phyloP scores from a whole-genome alignment of 352 stramenopile species.

The Phytophthora sp. region DNA sequence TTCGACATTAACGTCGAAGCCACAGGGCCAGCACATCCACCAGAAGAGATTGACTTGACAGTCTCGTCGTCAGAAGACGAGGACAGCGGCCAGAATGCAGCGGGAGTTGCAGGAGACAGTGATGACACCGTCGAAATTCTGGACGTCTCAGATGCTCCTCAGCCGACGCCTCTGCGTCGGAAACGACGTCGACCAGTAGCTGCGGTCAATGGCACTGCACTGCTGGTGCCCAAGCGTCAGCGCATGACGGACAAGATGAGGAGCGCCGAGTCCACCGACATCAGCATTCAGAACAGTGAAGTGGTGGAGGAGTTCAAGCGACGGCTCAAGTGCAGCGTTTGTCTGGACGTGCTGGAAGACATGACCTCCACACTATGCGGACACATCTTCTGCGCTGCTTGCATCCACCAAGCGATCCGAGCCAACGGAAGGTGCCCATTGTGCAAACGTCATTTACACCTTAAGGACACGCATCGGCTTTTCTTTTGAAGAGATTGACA shows the following conservation, averaged over 20 bases:
- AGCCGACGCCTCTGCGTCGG: slow-evolving; percentile 34
- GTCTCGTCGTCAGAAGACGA: slow-evolving; percentile 64
- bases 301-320: slow-evolving; percentile 76
- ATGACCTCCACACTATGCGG: slow-evolving; percentile 86
- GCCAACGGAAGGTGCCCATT: slow-evolving; percentile 79
- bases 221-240: slow-evolving; percentile 33
- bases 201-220: neutral
- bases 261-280: slow-evolving; percentile 66
- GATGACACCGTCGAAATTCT: slow-evolving; percentile 74
- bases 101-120: too few relatives aligned
- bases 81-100: slow-evolving; percentile 13
- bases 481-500: slow-evolving; percentile 60
- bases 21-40: slow-evolving; percentile 5
- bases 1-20: neutral
- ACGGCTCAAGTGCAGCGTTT: slow-evolving; percentile 86
- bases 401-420: slow-evolving; percentile 72
- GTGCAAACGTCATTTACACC: slow-evolving; percentile 64
- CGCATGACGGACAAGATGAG: slow-evolving; percentile 48
- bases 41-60: slow-evolving; percentile 74
- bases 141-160: slow-evolving; percentile 15
- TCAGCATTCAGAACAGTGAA: slow-evolving; percentile 82
- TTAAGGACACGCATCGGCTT: slow-evolving; percentile 78
- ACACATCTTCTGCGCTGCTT: slow-evolving; percentile 81
- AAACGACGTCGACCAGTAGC: slow-evolving; percentile 47
- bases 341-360: slow-evolving; percentile 74